Evolutionary conservation across 2,329 filamentous ascomycete species (phyloP), one percentile per base, ranked within the genome.

Genomic region (Penicillium palitans): DNA sequence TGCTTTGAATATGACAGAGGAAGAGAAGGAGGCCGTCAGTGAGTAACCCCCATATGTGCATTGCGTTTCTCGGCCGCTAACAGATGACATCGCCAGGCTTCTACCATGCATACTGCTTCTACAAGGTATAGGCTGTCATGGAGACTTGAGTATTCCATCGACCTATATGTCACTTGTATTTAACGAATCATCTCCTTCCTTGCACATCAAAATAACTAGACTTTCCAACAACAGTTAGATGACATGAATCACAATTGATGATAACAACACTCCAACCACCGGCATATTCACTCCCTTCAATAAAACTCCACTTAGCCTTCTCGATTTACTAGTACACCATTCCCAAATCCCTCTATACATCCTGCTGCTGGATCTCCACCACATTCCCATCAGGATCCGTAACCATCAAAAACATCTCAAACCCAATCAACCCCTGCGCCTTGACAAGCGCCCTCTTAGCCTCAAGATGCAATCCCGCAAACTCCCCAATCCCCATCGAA

Each of bases 21-120:
- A 96, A 72, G 95, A 99, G 80, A 89, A 96, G 84, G 93, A 98
- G 74, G 95, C 95, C 45, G 91, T 89, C 12, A 87, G 84, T 80
- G 68, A 74, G 78, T 75, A 41, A 46, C 31, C 19, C 37, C 9
- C 24, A 3, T 0, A 12, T 25, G 4, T 24, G 3, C 7, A n/a
- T 17, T 40, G 21, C 13, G 15, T 24, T 40, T 39, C 4, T 45
- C 27, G 24, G 2, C 13, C 47, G 44, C 66, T 70, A 53, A 73
- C 53, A 13, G 17, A 40, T 52, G 13, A 19, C n/a, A 8, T 17
- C 0, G 41, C 33, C 40, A 70, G 81, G 80, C 68, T 96, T 98
- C 71, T 98, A 98, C 71, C 85, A 96, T 68, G 93, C 90, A 1
- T 98, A 98, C 71, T 96, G 92, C 78, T 98, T 98, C 76, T 96